Evolutionary conservation across 345 rosid genomes (phyloP).

Genomic region (Arabis hirsuta): DNA sequence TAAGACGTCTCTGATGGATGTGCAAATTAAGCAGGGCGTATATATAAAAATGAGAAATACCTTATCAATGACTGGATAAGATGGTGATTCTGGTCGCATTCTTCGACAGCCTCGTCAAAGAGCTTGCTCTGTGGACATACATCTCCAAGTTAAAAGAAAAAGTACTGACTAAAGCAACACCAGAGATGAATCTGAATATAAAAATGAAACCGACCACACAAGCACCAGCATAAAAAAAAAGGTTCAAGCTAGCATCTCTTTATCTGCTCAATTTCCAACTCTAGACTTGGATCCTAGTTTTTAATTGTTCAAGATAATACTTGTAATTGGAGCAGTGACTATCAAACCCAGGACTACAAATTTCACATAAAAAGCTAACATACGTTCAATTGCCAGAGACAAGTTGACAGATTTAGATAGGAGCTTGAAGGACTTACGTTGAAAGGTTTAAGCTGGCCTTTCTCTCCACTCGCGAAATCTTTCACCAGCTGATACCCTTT

Average conservation of each 20-base stretch:
- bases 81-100: slow-evolving; percentile 61
- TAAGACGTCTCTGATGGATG: background rate
- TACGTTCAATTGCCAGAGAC: too few relatives aligned
- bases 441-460: slow-evolving; percentile 62
- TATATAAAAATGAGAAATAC: slow-evolving; percentile 34
- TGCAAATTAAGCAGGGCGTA: background rate
- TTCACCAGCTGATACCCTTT: slow-evolving; percentile 61
- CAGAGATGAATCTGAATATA: background rate
- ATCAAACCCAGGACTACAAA: background rate
- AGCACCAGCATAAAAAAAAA: background rate
- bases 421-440: slow-evolving; percentile 45
- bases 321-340: background rate
- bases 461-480: slow-evolving; percentile 57
- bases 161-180: background rate
- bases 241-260: background rate
- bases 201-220: background rate
- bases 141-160: background rate
- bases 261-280: slow-evolving; percentile 1
- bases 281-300: background rate
- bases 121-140: slow-evolving; percentile 52
- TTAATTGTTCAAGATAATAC: background rate
- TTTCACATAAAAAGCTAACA: too few relatives aligned
- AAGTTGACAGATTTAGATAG: too few relatives aligned
- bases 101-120: slow-evolving; percentile 59
- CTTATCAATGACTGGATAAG: slow-evolving; percentile 65